A percentile compares a stretch with the other conserved stretches of the same genome.
Conservation (phyloP, 495 filamentous ascomycete genomes). For the Parachaetomium inaequale region DNA sequence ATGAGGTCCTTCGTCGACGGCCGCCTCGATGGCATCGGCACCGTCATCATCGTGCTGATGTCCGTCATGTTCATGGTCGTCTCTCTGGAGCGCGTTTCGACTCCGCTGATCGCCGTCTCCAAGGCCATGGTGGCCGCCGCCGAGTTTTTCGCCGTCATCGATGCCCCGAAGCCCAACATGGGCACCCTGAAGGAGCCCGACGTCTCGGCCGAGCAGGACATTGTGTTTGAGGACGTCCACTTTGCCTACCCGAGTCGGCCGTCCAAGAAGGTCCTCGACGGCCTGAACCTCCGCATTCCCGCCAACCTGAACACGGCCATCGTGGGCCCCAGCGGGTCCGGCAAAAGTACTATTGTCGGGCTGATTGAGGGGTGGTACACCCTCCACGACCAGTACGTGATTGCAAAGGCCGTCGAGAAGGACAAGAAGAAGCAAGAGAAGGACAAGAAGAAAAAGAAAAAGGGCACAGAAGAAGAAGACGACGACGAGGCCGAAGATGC, state of each 20-base stretch:
- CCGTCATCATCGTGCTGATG: conserved; percentile 51
- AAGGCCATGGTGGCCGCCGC: conserved; percentile 54
- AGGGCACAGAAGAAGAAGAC: conserved; percentile 24
- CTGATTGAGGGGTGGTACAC: conserved; percentile 92
- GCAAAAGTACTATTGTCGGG: conserved; percentile 90
- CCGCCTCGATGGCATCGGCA: conserved; percentile 42
- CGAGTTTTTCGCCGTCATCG: conserved; percentile 56
- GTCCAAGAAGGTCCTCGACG: conserved; percentile 56
- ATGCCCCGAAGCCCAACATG: conserved; percentile 47
- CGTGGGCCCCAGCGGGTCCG: conserved; percentile 77
- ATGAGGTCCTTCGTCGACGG: conserved; percentile 40
- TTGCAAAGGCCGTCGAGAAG: conserved; percentile 47
- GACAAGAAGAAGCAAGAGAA: conserved; percentile 42
- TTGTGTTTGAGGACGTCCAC: conserved; percentile 56
- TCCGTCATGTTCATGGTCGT: conserved; percentile 56
- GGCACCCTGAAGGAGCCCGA: conserved; percentile 44
- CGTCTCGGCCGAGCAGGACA: conserved; percentile 50
- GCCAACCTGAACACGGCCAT: conserved; percentile 86
- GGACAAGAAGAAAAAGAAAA: conserved; percentile 36
- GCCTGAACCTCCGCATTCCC: conserved; percentile 55
- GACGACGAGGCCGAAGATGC: conserved; percentile 33
- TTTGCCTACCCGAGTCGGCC: conserved; percentile 70
- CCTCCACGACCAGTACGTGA: conserved; percentile 51
- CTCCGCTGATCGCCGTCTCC: conserved; percentile 48
- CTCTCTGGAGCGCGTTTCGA: conserved; percentile 49